Evolutionary conservation across 177 flowering plant species (phyloP), one percentile per base, ranked within the genome.

Genomic region (Vitis hybrid): DNA sequence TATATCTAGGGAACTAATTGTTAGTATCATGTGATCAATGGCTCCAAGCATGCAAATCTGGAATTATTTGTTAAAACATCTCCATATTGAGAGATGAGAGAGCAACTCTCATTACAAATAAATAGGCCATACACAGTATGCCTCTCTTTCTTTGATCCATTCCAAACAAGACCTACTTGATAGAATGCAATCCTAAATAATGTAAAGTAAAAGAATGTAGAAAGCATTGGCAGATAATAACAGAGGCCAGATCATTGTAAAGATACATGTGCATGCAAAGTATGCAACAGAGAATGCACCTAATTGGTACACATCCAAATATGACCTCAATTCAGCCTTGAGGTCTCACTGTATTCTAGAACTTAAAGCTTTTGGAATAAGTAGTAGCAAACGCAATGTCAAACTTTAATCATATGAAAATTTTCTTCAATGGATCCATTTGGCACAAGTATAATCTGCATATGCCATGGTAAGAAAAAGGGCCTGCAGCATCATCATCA

Each of bases 221-320:
- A 26, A 26, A 26, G 30, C 30, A 26, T 26, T 26, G 30, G 30
- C 30, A 26, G 30, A 26, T 26, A 18, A 59, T 26, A 11, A 59
- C 11, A 59, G 4, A 14, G 18, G 62, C 34, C 9, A 34, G 11
- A 34, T 59, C 34, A 59, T 23, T 23, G 30, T 39, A 5, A 39
- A 39, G 45, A 7, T 39, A 39, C 6, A 39, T 39, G 62, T 59
- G 32, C 19, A 21, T 12, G 11, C 14, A 15, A 60, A 19, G 1
- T 60, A 60, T 60, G 39, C 62, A 60, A 60, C 62, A 60, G 15
- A 60, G 30, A 60, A 26, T 12, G 15, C 12, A 30, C 39, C n/a
- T 60, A 60, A 54, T 54, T 26, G 30, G 17, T 17, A 14, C 30
- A 26, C 30, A 26, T 26, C 30, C 30, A 17, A 54, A n/a, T 14